These are phyloP conservation scores for Alternaria consortialis DNA, from an alignment of 2,329 filamentous ascomycete species.

Conservation along the genomic window DNA sequence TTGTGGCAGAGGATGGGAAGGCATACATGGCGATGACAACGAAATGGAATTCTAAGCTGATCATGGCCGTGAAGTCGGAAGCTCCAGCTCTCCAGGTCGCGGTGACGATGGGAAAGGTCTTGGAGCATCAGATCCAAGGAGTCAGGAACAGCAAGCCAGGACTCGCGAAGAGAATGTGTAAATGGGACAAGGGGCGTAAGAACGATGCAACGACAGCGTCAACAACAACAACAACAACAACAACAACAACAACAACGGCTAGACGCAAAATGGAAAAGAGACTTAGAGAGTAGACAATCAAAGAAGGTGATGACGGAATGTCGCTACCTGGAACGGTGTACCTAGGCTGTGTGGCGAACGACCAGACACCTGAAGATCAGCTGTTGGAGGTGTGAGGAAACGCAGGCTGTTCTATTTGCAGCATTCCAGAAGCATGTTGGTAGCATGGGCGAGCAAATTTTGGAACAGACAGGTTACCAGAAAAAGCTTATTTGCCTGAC, in stretches of 20 bases:
- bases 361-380: not conserved
- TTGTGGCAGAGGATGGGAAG: not conserved
- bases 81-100: not conserved
- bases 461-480: not conserved
- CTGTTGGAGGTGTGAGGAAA: not conserved
- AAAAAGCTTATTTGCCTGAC: constrained; percentile 7
- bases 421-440: constrained; percentile 2
- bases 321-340: not conserved
- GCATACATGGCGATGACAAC: constrained; percentile 1
- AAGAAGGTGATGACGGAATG: not conserved
- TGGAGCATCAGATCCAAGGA: not conserved
- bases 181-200: not conserved
- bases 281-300: not conserved
- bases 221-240: not conserved
- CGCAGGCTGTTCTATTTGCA: constrained; percentile 2
- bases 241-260: not conserved
- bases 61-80: not conserved
- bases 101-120: not conserved
- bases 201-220: not conserved
- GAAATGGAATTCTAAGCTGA: not conserved
- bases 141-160: not conserved
- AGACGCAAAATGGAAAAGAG: not conserved
- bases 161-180: not conserved
- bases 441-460: not conserved
- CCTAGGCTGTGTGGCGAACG: not conserved